A percentile compares a stretch with the other conserved stretches of the same genome.
Evolutionary conservation across 495 filamentous ascomycete species (phyloP).

Genomic region (Apiosordaria backusii): DNA sequence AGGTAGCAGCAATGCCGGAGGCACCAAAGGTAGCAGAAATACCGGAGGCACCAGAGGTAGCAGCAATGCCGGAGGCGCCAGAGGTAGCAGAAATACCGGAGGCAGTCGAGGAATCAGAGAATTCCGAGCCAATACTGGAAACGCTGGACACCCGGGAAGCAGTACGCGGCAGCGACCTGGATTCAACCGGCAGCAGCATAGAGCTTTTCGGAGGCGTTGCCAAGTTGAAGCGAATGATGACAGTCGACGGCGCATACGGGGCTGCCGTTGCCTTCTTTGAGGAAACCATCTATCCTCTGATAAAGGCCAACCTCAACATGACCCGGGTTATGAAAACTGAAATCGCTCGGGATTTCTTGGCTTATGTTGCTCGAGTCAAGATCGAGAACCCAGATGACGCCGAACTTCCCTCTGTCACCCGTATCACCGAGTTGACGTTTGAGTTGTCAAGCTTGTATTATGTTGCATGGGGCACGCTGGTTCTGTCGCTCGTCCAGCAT

Average conservation of each 20-base stretch:
- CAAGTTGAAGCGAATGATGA: slow-evolving; percentile 38
- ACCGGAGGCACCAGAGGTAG: neutral
- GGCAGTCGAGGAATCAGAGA: neutral
- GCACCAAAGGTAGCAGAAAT: too few species aligned
- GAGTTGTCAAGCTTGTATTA: slow-evolving; percentile 33
- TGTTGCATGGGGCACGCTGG: slow-evolving; percentile 31
- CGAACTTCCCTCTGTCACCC: slow-evolving; percentile 36
- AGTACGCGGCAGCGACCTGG: neutral
- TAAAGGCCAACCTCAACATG: slow-evolving; percentile 16
- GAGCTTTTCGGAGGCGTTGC: slow-evolving; percentile 28
- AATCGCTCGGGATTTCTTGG: slow-evolving; percentile 26
- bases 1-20: neutral
- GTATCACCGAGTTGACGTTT: slow-evolving; percentile 38
- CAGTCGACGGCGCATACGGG: slow-evolving; percentile 19
- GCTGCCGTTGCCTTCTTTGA: slow-evolving; percentile 42
- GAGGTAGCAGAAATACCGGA: neutral
- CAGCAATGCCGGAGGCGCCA: neutral
- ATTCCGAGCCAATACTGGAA: neutral
- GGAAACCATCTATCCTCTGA: slow-evolving; percentile 35
- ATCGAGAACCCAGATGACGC: slow-evolving; percentile 29
- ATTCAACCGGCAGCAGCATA: slow-evolving; percentile 14
- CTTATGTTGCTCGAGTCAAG: slow-evolving; percentile 33
- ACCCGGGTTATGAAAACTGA: slow-evolving; percentile 22
- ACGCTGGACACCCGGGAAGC: neutral
- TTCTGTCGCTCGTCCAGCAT: slow-evolving; percentile 31